Evolutionary conservation across 805 yeast genomes (phyloP), one percentile per base, ranked within the genome.

Genomic region (Saccharomyces jurei): DNA sequence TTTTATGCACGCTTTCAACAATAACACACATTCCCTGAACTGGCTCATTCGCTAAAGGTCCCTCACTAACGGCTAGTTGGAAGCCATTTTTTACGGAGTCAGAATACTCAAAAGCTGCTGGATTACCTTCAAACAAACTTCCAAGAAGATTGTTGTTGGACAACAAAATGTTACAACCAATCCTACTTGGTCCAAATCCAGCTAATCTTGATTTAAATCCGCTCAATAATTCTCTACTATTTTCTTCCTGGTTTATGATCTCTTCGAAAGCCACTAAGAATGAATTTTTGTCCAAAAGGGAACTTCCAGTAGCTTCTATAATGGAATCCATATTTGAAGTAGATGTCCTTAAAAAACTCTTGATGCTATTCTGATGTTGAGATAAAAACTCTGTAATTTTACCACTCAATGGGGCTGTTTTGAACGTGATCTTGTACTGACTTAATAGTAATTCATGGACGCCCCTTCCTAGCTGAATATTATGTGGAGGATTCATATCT

Each of bases 31-130:
- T 80, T 6, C 97, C 97, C 67, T 89, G 92, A 25, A 89, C 79
- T 0, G 90, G 91, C 68, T 94, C 99, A 4, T 86, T 81, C 0
- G 92, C 85, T 48, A 94, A 74, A 0, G 98, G 98, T 2, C 99
- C 99, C 65, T 84, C 88, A 46, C 78, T 76, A 49, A 82, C 81
- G 3, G 96, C 89, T 41, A 89, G 71, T 66, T 89, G 95, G 70
- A 90, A 91, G 0, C 96, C 99, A 60, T 87, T 85, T 49, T 87
- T 64, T 1, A 92, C 70, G 62, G 85, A 81, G 52, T 84, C 83
- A 58, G 82, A 87, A 64, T 73, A 80, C 51, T 73, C 75, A 55
- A 76, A 73, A 6, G 60, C 60, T 11, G 51, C 17, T 9, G 22
- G 41, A 26, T 55, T 51, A 1, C 57, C 56, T 2, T 57, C 56